These are phyloP conservation scores for Coriaria nepalensis DNA, from an alignment of 306 rosid species.

Conservation along the genomic window DNA sequence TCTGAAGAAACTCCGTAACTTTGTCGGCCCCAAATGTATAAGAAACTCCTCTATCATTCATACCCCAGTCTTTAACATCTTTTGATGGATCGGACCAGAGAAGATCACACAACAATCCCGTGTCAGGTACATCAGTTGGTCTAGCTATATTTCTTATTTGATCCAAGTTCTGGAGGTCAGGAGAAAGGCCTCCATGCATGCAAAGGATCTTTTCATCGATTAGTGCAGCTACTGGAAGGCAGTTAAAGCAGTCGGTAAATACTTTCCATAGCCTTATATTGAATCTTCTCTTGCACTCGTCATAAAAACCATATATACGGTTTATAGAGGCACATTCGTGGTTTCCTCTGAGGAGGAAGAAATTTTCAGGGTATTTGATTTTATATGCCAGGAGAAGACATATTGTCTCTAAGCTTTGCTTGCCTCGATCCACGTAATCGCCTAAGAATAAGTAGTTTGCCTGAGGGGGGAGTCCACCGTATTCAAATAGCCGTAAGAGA, in stretches of 20 bases:
- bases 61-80: conserved; percentile 82
- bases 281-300: conserved; percentile 96
- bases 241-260: conserved; percentile 83
- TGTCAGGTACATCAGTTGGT: conserved; percentile 91
- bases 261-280: conserved; percentile 76
- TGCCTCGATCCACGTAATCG: conserved; percentile 95
- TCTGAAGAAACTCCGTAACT: conserved; percentile 65
- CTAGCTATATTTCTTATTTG: conserved; percentile 58
- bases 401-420: conserved; percentile 86
- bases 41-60: conserved; percentile 93
- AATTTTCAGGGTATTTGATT: conserved; percentile 75
- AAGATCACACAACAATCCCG: conserved; percentile 93
- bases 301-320: conserved; percentile 90
- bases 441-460: conserved; percentile 92
- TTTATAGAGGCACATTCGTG: conserved; percentile 96
- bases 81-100: conserved; percentile 94
- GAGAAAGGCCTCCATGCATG: conserved; percentile 97
- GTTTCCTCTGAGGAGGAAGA: conserved; percentile 87
- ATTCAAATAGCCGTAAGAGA: conserved; percentile 87
- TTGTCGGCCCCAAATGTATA: conserved; percentile 84
- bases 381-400: conserved; percentile 92
- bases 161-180: conserved; percentile 63
- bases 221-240: conserved; percentile 88
- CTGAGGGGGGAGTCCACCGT: conserved; percentile 88
- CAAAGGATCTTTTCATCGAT: conserved; percentile 91